phyloP scores from a whole-genome alignment of 768 basidiomycete species.

The Tylopilus intermedius region DNA sequence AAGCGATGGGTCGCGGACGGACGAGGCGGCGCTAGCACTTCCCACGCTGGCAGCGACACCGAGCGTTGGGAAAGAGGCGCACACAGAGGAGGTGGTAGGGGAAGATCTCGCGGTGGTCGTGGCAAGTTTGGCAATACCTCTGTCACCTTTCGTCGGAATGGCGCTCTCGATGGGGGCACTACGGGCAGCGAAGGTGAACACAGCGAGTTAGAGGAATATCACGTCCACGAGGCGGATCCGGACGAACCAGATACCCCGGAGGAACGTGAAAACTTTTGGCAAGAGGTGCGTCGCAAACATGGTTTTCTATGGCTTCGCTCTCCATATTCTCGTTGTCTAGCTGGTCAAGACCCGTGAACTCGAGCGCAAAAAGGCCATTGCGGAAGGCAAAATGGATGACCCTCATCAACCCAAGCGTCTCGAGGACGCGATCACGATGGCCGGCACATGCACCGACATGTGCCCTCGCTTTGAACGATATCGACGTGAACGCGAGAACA shows the following conservation, averaged over 20 bases:
- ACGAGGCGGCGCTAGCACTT: conserved; percentile 32
- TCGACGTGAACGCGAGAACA: conserved; percentile 83
- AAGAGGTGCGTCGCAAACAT: conserved; percentile 50
- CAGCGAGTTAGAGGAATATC: conserved; percentile 32
- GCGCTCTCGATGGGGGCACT: conserved; percentile 26
- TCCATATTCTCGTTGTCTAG: conserved; percentile 34
- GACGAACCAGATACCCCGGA: conserved; percentile 54
- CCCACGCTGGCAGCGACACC: conserved; percentile 37
- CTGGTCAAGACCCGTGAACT: conserved; percentile 68
- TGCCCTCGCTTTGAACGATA: conserved; percentile 93
- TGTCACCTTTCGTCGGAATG: conserved; percentile 31
- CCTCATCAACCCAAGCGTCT: conserved; percentile 73
- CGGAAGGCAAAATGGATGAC: conserved; percentile 84
- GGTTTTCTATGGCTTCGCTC: conserved; percentile 11
- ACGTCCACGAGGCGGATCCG: conserved; percentile 35
- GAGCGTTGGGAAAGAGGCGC: conserved; percentile 65
- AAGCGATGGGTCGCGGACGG: conserved; percentile 56
- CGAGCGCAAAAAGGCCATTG: conserved; percentile 70
- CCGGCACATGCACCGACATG: conserved; percentile 91
- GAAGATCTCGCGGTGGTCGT: conserved; percentile 35
- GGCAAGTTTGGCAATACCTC: conserved; percentile 41
- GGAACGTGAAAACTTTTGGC: conserved; percentile 64
- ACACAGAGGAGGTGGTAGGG: conserved; percentile 46
- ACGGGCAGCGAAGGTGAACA: conserved; percentile 33
- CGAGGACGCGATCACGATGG: conserved; percentile 88